phyloP scores from a whole-genome alignment of 2,329 filamentous ascomycete species.

The Hortaea sp. region DNA sequence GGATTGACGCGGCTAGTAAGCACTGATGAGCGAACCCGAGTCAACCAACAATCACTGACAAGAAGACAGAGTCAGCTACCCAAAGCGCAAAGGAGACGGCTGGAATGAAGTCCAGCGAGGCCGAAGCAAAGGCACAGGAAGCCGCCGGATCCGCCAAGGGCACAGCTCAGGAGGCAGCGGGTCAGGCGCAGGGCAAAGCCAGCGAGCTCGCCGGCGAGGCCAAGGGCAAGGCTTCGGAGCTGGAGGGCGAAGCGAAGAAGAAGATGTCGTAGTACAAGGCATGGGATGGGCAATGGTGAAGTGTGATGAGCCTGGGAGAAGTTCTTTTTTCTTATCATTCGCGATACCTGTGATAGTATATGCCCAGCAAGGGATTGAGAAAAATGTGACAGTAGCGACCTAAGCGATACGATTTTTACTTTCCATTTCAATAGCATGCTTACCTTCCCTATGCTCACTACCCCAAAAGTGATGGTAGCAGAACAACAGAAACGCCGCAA shows the following conservation, averaged over 20 bases:
- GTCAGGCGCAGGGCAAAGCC: slow-evolving; percentile 33
- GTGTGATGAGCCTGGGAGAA: no score
- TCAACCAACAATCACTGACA: background rate
- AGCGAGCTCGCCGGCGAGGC: slow-evolving; percentile 30
- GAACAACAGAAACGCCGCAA: no score
- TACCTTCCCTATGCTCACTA: no score
- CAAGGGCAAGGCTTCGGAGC: slow-evolving; percentile 28
- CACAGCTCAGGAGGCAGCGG: slow-evolving; percentile 22
- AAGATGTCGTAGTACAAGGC: slow-evolving; percentile 1
- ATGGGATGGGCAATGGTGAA: no score
- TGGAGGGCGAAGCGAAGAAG: slow-evolving; percentile 4
- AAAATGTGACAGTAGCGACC: no score
- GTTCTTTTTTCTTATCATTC: no score
- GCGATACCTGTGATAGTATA: no score
- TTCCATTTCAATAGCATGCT: no score
- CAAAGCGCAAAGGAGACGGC: slow-evolving; percentile 33
- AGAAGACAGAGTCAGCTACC: slow-evolving; percentile 39
- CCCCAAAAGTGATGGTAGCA: no score
- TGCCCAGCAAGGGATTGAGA: no score
- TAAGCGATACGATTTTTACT: no score
- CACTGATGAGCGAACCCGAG: background rate
- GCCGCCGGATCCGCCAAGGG: slow-evolving; percentile 32
- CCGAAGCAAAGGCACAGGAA: slow-evolving; percentile 32
- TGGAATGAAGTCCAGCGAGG: slow-evolving; percentile 22
- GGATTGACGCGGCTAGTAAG: slow-evolving; percentile 52